Evolutionary conservation across 2,329 filamentous ascomycete genomes (phyloP), one percentile per base, ranked within the genome.

Genomic region (Coniella vitis): DNA sequence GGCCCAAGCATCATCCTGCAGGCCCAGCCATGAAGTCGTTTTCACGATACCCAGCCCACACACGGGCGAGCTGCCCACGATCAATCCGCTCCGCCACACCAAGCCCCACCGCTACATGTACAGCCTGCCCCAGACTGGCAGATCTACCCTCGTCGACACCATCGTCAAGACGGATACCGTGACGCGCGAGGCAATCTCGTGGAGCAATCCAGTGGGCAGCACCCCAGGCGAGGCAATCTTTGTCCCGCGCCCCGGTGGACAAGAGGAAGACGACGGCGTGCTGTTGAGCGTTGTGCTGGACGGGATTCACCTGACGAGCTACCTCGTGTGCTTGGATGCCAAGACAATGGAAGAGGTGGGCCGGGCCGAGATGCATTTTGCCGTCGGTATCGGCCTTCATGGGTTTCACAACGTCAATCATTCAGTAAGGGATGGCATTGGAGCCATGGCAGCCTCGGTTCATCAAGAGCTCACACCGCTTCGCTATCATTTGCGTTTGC

Each of bases 221-320:
- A 83, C 81, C 0, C 84, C 85, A 0, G 79, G 84, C 2, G 85
- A 88, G 62, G 71, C 83, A 0, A 79, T 88, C 29, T 88, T 87
- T 53, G 70, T 89, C 1, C 67, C 74, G 1, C 65, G 73, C 29
- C 76, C 76, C 0, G 65, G 58, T 5, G 62, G 69, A 0, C 57
- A 54, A 4, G 54, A 57, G 7, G 60, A 63, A 7, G 61, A 60
- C 10, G 63, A 67, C 12, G 67, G 63, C 1, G 56, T 57, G 2
- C 67, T 77, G 63, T 48, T 54, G 39, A 54, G 52, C n/a, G 74
- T 87, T 1, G 76, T 87, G 4, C 69, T 87, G 2, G 79, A 88
- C 59, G 81, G 83, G 0, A 59, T 63, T n/a, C 66, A 64, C 5
- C 70, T 71, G 53, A 76, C 55, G 53, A 86, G 83, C 55, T 87